phyloP scores from a whole-genome alignment of 2,329 filamentous ascomycete genomes.

The Talaromyces sp. region DNA sequence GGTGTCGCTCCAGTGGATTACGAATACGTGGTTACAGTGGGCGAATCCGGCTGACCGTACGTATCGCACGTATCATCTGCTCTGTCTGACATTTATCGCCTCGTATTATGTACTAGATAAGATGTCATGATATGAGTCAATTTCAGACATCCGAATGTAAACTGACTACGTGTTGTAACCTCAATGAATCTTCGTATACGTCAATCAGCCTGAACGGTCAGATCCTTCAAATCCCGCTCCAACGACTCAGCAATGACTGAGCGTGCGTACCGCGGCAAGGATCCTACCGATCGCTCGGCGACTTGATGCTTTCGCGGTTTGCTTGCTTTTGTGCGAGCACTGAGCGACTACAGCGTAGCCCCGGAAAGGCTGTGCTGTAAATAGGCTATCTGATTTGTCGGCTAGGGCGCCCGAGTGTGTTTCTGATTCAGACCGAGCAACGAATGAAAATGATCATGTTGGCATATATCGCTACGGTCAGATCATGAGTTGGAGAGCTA shows the following conservation, averaged over 20 bases:
- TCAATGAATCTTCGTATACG: neutral
- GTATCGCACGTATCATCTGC: slow-evolving; percentile 8
- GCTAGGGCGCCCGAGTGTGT: slow-evolving; percentile 4
- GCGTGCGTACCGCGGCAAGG: neutral
- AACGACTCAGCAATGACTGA: neutral
- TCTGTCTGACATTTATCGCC: neutral
- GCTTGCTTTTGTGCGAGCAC: neutral
- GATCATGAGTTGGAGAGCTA: neutral
- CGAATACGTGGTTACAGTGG: slow-evolving; percentile 11
- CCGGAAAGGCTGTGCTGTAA: slow-evolving; percentile 9
- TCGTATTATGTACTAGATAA: neutral
- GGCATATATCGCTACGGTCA: neutral
- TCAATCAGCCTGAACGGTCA: neutral
- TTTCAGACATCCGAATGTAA: neutral
- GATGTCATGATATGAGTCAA: neutral
- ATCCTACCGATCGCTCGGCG: neutral
- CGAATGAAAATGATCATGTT: neutral
- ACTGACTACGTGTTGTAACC: neutral
- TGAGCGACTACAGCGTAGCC: neutral
- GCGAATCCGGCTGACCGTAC: neutral
- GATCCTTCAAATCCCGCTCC: neutral
- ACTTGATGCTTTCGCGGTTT: neutral
- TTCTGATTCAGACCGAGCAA: neutral
- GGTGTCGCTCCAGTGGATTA: slow-evolving; percentile 3
- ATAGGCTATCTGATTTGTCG: slow-evolving; percentile 13